A percentile compares a stretch with the other conserved stretches of the same genome.
phyloP scores from a whole-genome alignment of 305 asterid species.

The Fraxinus floribunda region DNA sequence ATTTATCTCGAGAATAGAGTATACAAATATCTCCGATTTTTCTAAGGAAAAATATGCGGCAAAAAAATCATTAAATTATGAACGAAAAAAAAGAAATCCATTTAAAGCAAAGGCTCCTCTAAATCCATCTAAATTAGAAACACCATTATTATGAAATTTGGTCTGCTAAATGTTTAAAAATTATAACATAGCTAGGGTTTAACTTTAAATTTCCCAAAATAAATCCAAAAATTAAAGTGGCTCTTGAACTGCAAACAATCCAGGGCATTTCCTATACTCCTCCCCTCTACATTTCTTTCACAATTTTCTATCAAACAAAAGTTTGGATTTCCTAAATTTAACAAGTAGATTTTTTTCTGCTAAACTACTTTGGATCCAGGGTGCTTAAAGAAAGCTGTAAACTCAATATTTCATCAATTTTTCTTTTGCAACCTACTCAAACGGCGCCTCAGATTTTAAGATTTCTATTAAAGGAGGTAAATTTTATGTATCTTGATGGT shows the following conservation, averaged over 20 bases:
- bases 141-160: too few species aligned
- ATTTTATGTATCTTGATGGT: neutral
- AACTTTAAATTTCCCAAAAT: neutral
- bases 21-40: neutral
- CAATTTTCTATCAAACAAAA: constrained; percentile 2
- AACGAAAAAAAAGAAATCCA: constrained; percentile 2
- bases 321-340: constrained; percentile 16
- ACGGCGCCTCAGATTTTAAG: constrained; percentile 12
- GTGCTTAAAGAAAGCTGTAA: constrained; percentile 16
- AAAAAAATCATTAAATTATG: neutral
- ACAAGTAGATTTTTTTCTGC: constrained; percentile 10
- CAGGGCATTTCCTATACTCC: neutral
- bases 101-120: neutral
- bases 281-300: constrained; percentile 5
- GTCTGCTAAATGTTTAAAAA: too few species aligned
- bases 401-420: constrained; percentile 1
- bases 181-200: too few species aligned
- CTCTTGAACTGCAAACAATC: constrained; percentile 25
- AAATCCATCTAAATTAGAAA: too few species aligned
- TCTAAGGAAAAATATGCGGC: neutral
- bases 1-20: too few species aligned
- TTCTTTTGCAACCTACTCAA: constrained; percentile 4
- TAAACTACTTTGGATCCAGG: constrained; percentile 15
- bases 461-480: constrained; percentile 24
- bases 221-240: constrained; percentile 15